A percentile compares a stretch with the other conserved stretches of the same genome.
Conservation (phyloP, 2,329 filamentous ascomycete species). For the Fusarium agapanthi region DNA sequence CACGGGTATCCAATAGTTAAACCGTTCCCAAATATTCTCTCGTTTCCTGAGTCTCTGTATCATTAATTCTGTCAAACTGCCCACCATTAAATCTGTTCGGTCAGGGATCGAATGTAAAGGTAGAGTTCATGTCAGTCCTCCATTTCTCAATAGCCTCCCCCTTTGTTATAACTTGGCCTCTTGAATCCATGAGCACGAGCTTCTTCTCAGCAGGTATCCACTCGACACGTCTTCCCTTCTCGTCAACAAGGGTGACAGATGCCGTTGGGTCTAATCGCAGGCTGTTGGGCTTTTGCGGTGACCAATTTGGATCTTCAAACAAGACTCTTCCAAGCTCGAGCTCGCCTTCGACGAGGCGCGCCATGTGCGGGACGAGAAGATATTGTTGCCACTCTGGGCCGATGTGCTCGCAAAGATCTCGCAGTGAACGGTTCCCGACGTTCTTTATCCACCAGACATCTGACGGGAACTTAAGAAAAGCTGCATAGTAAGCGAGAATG, state of each 20-base stretch:
- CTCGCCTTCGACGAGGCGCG: conserved; percentile 46
- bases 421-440: conserved; percentile 57
- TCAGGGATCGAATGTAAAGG: background rate
- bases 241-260: conserved; percentile 32
- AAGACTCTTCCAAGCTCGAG: conserved; percentile 53
- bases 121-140: background rate
- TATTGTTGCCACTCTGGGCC: conserved; percentile 52
- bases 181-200: conserved; percentile 33
- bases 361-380: conserved; percentile 53
- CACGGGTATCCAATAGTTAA: conserved; percentile 5
- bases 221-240: conserved; percentile 35
- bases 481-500: conserved; percentile 62
- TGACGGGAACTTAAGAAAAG: conserved; percentile 57
- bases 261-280: conserved; percentile 25
- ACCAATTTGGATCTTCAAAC: conserved; percentile 56
- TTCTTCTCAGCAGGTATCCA: conserved; percentile 33
- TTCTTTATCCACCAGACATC: conserved; percentile 61
- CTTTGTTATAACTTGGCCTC: background rate
- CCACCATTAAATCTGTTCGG: background rate
- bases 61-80: background rate
- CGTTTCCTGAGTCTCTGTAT: background rate
- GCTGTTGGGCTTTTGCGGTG: conserved; percentile 28
- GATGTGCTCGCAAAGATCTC: conserved; percentile 53
- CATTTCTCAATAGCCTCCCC: conserved; percentile 6
- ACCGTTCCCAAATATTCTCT: background rate